Evolutionary conservation across 306 rosid species (phyloP).

Genomic region (Cucurbita ficifolia): DNA sequence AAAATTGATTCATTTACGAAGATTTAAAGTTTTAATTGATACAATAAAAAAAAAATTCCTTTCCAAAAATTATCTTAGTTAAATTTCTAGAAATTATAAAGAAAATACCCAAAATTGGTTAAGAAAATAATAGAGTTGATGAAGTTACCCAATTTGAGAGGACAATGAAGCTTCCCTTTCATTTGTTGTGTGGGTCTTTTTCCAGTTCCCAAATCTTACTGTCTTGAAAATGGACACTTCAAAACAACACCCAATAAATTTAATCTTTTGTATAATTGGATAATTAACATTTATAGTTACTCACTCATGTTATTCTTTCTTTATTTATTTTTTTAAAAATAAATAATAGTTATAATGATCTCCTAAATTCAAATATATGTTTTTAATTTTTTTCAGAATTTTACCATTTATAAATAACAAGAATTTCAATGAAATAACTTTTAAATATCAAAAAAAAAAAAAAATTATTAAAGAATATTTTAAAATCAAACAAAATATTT

Average conservation of each 20-base stretch:
- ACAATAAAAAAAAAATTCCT: no score
- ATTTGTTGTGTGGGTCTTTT: background rate
- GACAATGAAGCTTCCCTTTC: background rate
- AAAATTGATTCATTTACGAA: background rate
- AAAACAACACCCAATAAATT: background rate
- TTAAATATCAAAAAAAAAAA: no score
- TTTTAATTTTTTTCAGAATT: no score
- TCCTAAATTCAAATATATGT: no score
- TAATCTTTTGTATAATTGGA: background rate
- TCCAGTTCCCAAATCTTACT: background rate
- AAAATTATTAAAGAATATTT: no score
- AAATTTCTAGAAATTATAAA: no score
- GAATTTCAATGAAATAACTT: no score
- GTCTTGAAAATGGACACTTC: constrained; percentile 2
- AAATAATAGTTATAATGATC: no score
- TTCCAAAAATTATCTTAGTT: no score
- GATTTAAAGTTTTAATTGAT: no score
- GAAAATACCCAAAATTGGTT: background rate
- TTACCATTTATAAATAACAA: no score
- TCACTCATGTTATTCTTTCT: background rate
- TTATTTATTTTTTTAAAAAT: no score
- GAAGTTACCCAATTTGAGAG: background rate
- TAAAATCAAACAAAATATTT: background rate
- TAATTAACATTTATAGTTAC: constrained; percentile 1
- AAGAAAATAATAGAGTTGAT: background rate